These are phyloP conservation scores for Acanthochlamys bracteata DNA, from an alignment of 106 monocot genomes.

Conservation along the genomic window DNA sequence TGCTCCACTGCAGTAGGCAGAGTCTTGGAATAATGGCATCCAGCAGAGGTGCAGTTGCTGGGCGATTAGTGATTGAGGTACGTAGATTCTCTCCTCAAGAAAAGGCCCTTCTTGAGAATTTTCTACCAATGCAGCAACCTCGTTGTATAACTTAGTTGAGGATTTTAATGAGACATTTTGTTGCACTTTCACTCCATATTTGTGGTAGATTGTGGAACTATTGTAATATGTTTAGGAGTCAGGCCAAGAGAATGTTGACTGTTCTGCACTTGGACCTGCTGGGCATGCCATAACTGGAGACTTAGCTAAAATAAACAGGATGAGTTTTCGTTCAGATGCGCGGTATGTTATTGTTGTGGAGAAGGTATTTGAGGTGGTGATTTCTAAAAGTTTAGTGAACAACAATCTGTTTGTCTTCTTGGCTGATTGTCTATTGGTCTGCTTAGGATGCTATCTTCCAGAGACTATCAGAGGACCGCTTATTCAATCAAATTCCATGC, in stretches of 20 bases:
- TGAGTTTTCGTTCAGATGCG: conserved; percentile 71
- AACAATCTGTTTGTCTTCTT: not conserved
- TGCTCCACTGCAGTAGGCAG: conserved; percentile 73
- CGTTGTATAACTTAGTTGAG: not conserved
- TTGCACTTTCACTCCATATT: too few relatives aligned
- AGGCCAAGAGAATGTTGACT: conserved; percentile 51
- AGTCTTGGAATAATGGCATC: conserved; percentile 93
- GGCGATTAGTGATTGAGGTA: conserved; percentile 67
- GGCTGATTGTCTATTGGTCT: conserved; percentile 10
- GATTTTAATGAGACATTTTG: not conserved
- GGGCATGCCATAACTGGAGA: conserved; percentile 89
- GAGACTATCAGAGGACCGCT: conserved; percentile 73
- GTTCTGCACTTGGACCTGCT: conserved; percentile 62
- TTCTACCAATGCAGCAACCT: not conserved
- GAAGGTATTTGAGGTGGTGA: conserved; percentile 48
- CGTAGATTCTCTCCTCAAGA: too few relatives aligned
- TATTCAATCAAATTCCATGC: conserved; percentile 76
- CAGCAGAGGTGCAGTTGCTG: conserved; percentile 71
- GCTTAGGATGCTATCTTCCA: conserved; percentile 95
- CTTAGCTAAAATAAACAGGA: conserved; percentile 43
- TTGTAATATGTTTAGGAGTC: conserved; percentile 28
- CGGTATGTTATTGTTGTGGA: conserved; percentile 86
- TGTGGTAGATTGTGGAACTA: too few relatives aligned
- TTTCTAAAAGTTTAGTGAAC: not conserved
- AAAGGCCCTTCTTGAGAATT: too few relatives aligned